Conservation (phyloP, 495 filamentous ascomycete species). For the Hypomontagnella submonticulosa region DNA sequence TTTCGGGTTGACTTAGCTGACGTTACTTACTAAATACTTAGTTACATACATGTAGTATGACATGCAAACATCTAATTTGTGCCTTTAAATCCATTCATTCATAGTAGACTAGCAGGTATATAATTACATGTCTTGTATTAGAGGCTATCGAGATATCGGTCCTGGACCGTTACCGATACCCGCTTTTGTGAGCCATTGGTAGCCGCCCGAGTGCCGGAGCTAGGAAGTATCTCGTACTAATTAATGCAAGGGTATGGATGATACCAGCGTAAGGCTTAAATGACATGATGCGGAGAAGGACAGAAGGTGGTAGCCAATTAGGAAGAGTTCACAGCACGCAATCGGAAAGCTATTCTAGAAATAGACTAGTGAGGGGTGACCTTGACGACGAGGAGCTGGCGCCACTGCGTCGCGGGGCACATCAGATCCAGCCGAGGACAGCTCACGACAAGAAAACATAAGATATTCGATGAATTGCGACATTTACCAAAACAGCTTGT, state of each 20-base stretch:
- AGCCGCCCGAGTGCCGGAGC: conserved; percentile 35
- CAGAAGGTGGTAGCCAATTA: conserved; percentile 41
- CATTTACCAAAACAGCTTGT: conserved; percentile 27
- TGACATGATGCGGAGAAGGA: conserved; percentile 45
- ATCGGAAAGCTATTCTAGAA: conserved; percentile 33
- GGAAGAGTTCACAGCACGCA: conserved; percentile 38
- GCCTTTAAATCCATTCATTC: no score
- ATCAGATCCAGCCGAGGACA: conserved; percentile 13
- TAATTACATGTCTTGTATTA: no score
- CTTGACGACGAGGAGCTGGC: conserved; percentile 17
- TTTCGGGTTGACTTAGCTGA: no score
- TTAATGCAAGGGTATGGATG: conserved; percentile 26
- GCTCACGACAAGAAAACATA: conserved; percentile 26
- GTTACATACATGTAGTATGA: no score
- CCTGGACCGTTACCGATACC: conserved; percentile 28
- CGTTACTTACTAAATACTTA: no score
- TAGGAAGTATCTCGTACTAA: neutral
- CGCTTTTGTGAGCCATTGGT: neutral
- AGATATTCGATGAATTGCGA: conserved; percentile 40
- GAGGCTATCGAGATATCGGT: no score
- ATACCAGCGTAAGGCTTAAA: conserved; percentile 44
- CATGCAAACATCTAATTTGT: no score
- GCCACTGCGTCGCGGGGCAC: conserved; percentile 30
- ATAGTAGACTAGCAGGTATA: no score
- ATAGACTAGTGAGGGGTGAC: conserved; percentile 46